A percentile compares a stretch with the other conserved stretches of the same genome.
Evolutionary conservation across 78 protist species (phyloP).

Genomic region (Chrysochromulina tobinii): DNA sequence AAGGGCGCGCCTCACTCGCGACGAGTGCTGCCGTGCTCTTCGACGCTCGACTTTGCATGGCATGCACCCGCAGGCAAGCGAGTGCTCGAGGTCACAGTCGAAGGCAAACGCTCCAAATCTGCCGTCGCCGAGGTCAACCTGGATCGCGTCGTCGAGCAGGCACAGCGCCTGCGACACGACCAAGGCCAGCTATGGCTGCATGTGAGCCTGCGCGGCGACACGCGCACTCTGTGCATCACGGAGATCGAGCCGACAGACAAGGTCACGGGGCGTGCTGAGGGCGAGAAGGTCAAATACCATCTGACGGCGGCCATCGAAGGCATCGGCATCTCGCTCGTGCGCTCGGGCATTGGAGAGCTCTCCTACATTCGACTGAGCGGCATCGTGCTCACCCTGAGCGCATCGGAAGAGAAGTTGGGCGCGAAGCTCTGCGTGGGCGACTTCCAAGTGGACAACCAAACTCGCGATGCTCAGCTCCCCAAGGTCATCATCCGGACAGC

Average conservation of each 20-base stretch:
- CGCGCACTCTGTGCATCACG: not conserved
- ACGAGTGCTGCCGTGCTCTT: not conserved
- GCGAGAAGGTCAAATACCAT: not conserved
- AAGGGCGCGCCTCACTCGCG: not conserved
- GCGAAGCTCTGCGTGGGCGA: not conserved
- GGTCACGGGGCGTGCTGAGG: not conserved
- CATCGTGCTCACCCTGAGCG: not conserved
- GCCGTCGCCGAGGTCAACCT: not conserved
- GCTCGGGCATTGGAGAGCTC: not conserved
- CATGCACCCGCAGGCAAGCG: not conserved
- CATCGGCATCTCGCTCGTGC: not conserved
- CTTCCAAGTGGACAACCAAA: not conserved
- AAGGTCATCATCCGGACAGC: not conserved
- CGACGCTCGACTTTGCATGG: not conserved
- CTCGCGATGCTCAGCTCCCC: not conserved
- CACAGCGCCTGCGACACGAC: not conserved
- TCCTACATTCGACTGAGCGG: not conserved
- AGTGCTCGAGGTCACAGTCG: not conserved
- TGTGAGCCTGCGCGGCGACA: not conserved
- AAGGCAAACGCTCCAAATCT: too few relatives aligned
- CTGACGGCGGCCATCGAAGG: not conserved
- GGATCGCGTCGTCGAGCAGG: not conserved
- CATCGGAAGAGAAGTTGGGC: not conserved
- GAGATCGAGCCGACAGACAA: not conserved
- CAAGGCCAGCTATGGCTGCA: not conserved